Evolutionary conservation across 768 basidiomycete species (phyloP).

Genomic region (Hygrocybe coccinea): DNA sequence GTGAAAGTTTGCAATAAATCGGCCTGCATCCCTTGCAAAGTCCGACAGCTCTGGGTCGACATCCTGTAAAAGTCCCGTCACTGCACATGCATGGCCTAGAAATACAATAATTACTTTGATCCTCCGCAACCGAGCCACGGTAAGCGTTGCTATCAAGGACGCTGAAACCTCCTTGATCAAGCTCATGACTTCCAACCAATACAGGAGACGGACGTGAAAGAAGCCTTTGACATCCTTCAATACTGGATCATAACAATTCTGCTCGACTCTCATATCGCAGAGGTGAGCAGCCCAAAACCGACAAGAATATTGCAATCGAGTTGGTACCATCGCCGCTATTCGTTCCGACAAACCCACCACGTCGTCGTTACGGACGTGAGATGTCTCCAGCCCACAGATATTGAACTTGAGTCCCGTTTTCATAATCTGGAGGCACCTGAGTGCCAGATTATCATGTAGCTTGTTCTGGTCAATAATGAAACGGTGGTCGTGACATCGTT

Average conservation of each 20-base stretch:
- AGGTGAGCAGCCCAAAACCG: too few species aligned
- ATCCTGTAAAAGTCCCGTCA: neutral
- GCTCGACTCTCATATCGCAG: too few species aligned
- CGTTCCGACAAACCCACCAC: too few species aligned
- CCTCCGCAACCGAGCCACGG: neutral
- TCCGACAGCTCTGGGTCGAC: conserved; percentile 1
- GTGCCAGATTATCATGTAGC: too few species aligned
- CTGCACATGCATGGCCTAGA: neutral
- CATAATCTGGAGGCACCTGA: conserved; percentile 28
- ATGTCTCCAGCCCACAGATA: conserved; percentile 35
- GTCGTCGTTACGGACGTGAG: conserved; percentile 13
- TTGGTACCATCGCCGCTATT: too few species aligned
- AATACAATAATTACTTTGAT: neutral
- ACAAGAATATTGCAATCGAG: too few species aligned
- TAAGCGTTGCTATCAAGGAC: neutral
- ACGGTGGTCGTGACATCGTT: conserved; percentile 6
- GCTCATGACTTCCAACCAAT: conserved; percentile 37
- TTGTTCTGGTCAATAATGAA: conserved; percentile 4
- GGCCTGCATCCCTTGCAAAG: conserved; percentile 22
- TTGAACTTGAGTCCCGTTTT: conserved; percentile 33
- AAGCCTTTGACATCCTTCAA: conserved; percentile 22
- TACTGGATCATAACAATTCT: too few species aligned
- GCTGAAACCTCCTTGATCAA: conserved; percentile 6
- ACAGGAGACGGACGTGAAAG: conserved; percentile 25
- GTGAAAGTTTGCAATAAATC: conserved; percentile 32